Evolutionary conservation across 2,329 filamentous ascomycete species (phyloP), one percentile per base, ranked within the genome.

Genomic region (Calonectria leucothoes): DNA sequence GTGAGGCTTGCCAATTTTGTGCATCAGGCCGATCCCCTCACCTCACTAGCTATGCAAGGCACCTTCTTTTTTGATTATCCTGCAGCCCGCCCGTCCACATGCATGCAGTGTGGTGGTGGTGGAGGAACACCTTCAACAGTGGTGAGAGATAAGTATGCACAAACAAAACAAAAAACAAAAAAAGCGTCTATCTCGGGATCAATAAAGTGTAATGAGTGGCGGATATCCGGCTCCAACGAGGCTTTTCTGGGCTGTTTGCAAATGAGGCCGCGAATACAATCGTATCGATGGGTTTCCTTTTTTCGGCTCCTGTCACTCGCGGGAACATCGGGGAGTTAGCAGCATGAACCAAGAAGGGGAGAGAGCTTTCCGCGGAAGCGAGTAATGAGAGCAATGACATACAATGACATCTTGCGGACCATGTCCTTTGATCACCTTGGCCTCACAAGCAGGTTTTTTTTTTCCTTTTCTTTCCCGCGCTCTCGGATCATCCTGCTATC

Each of bases 1-100:
- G 29, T 57, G 61, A 66, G 49, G 61, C 69, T 65, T 70, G 59
- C 48, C 49, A 6, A 14, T 37, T 55, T 52, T 63, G 37, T 65
- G 61, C 39, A 51, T 27, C 23, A 49, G 48, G 68, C 68, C 55
- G 61, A 42, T 65, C 66, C 59, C 35, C 37, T 27, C 25, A 17
- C 35, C 37, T 27, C 25, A 17, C 59, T 42, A 39, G 23, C 52
- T 61, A 64, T 69, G 67, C 57, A 69, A 52, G 49, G 69, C 69
- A 66, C 52, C 55, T 59, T 59, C 29, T 37, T 59, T 51, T 59
- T 37, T 55, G 27, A 23, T 59, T 33, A 31, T 67, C 69, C 29
- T 35, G 69, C 61, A 65, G 39, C 37, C 37, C 23, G 59, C 51
- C 37, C 27, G 59, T 42, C 37, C n/a, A 63, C 59, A 17, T 63